Conservation (phyloP, 345 rosid species). For the Rhodomyrtus tomentosa region DNA sequence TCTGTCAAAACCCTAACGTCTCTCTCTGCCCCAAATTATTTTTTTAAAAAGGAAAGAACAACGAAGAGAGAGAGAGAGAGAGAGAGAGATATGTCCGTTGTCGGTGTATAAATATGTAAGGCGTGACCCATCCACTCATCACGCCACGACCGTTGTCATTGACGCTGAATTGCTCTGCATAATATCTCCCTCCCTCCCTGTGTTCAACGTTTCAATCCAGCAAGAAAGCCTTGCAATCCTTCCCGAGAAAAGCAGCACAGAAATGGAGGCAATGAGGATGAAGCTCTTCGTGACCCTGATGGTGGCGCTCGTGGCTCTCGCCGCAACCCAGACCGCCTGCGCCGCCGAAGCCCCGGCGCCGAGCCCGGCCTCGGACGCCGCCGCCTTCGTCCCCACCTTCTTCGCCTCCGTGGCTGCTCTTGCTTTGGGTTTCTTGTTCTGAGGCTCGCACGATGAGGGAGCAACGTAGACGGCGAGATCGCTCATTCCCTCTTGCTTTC, state of each 20-base stretch:
- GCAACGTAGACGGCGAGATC: background rate
- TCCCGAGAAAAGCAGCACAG: background rate
- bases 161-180: background rate
- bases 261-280: conserved; percentile 12
- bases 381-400: conserved; percentile 2
- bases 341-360: conserved; percentile 18
- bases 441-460: background rate
- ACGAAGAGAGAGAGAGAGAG: background rate
- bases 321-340: background rate
- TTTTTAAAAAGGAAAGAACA: background rate
- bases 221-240: background rate
- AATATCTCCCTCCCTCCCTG: background rate
- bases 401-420: conserved; percentile 8
- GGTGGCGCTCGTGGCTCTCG: conserved; percentile 1
- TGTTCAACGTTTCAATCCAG: background rate
- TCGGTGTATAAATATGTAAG: background rate
- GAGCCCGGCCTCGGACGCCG: conserved; percentile 9
- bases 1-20: background rate
- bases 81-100: background rate
- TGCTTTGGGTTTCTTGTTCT: conserved; percentile 8
- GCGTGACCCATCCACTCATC: background rate
- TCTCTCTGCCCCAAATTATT: background rate
- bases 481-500: background rate
- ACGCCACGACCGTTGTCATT: background rate
- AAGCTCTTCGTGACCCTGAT: conserved; percentile 1